phyloP scores from a whole-genome alignment of 2,329 filamentous ascomycete species.

The Diaporthe vexans region DNA sequence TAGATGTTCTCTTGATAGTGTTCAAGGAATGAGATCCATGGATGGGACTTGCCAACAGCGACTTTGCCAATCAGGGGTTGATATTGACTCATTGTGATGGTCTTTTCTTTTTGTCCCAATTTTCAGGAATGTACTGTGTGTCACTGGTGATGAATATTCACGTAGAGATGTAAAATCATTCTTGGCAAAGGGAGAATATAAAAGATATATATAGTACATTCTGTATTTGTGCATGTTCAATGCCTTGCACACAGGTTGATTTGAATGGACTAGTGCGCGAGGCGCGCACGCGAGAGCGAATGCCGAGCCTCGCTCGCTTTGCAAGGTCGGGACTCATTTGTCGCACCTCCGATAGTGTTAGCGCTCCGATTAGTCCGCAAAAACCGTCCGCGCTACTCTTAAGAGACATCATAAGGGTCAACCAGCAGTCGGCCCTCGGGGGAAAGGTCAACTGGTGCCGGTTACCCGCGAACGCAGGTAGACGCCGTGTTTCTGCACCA shows the following conservation, averaged over 20 bases:
- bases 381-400: neutral
- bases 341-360: neutral
- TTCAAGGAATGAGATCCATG: too few relatives aligned
- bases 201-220: neutral
- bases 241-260: neutral
- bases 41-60: constrained; percentile 16
- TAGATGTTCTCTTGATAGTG: neutral
- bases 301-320: neutral
- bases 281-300: neutral
- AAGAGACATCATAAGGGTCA: neutral
- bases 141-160: too few relatives aligned
- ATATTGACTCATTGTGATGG: constrained; percentile 1
- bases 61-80: constrained; percentile 25
- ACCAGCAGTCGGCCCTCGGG: neutral
- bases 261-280: neutral
- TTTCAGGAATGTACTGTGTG: too few relatives aligned
- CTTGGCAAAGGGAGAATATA: too few relatives aligned
- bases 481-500: neutral
- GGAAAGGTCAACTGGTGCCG: neutral
- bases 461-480: neutral
- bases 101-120: neutral
- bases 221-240: neutral
- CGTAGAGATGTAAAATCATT: too few relatives aligned
- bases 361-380: neutral
- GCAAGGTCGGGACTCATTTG: neutral